Conservation (phyloP, 495 filamentous ascomycete species). For the Hypoxylon lienhwacheense region DNA sequence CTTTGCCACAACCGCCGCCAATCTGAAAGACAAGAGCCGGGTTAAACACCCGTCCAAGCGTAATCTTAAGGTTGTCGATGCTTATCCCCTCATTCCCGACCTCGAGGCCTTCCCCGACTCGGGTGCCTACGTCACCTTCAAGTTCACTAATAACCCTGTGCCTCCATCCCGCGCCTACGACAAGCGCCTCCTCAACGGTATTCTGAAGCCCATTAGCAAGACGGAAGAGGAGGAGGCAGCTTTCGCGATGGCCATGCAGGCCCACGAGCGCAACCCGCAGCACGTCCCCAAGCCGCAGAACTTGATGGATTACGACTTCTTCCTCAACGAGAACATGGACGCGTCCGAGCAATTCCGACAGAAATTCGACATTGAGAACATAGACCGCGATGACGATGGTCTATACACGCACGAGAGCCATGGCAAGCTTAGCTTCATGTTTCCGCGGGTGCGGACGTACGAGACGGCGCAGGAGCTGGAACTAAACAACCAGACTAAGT, state of each 20-base stretch:
- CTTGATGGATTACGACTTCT: slow-evolving; percentile 80
- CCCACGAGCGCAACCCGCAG: slow-evolving; percentile 64
- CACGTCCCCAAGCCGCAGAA: slow-evolving; percentile 62
- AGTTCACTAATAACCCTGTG: slow-evolving; percentile 83
- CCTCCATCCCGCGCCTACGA: slow-evolving; percentile 64
- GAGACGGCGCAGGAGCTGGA: slow-evolving; percentile 73
- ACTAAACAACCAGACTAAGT: slow-evolving; percentile 64
- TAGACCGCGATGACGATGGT: slow-evolving; percentile 64
- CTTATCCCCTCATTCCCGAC: slow-evolving; percentile 82
- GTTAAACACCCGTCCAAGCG: slow-evolving; percentile 82
- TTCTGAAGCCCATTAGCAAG: slow-evolving; percentile 68
- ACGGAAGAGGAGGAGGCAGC: slow-evolving; percentile 53
- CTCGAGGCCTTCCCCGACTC: slow-evolving; percentile 85
- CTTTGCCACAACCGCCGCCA: slow-evolving; percentile 75
- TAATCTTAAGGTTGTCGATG: slow-evolving; percentile 74
- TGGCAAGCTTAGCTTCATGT: slow-evolving; percentile 63
- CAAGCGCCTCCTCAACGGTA: slow-evolving; percentile 73
- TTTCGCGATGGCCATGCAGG: slow-evolving; percentile 55
- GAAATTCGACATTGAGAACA: slow-evolving; percentile 71
- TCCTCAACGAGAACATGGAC: slow-evolving; percentile 62
- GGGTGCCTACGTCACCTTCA: slow-evolving; percentile 82
- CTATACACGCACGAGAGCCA: slow-evolving; percentile 62
- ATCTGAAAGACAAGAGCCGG: slow-evolving; percentile 66
- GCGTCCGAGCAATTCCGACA: slow-evolving; percentile 65
- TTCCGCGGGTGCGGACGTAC: slow-evolving; percentile 78